Conservation (phyloP, 768 basidiomycete species). For the Termitomyces sp. region DNA sequence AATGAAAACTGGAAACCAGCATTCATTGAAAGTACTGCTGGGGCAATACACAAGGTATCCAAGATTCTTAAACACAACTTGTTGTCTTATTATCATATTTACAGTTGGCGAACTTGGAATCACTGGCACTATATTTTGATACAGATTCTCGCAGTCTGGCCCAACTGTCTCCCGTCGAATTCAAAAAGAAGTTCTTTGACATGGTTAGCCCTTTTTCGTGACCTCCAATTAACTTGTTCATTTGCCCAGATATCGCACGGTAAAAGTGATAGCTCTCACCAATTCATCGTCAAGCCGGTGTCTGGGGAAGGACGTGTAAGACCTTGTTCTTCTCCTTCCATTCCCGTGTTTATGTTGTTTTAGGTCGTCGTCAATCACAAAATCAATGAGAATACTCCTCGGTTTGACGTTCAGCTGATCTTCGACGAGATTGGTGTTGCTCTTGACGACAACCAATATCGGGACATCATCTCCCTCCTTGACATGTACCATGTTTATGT, state of each 20-base stretch:
- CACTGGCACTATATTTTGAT: conserved; percentile 91
- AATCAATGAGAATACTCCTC: conserved; percentile 68
- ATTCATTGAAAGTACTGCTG: conserved; percentile 87
- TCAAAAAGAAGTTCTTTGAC: conserved; percentile 66
- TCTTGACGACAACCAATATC: conserved; percentile 91
- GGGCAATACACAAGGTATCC: conserved; percentile 84
- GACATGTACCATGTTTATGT: conserved; percentile 97
- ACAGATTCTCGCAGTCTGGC: conserved; percentile 84
- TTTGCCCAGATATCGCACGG: conserved; percentile 37
- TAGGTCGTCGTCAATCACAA: conserved; percentile 83
- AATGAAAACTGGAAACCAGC: conserved; percentile 84
- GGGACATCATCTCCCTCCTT: conserved; percentile 86
- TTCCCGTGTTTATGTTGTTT: background rate
- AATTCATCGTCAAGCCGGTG: conserved; percentile 94
- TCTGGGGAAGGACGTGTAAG: conserved; percentile 89
- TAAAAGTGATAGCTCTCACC: conserved; percentile 62
- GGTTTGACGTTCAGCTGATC: conserved; percentile 80
- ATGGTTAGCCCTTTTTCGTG: conserved; percentile 44
- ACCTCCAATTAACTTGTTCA: background rate
- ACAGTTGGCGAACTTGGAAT: conserved; percentile 82
- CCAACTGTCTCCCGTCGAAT: conserved; percentile 59
- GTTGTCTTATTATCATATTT: background rate
- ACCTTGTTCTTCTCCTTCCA: too few species aligned
- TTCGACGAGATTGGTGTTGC: conserved; percentile 94
- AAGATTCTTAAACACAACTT: background rate